Evolutionary conservation across 441 rosid species (phyloP).

Genomic region (Pelargonium fulgidum): DNA sequence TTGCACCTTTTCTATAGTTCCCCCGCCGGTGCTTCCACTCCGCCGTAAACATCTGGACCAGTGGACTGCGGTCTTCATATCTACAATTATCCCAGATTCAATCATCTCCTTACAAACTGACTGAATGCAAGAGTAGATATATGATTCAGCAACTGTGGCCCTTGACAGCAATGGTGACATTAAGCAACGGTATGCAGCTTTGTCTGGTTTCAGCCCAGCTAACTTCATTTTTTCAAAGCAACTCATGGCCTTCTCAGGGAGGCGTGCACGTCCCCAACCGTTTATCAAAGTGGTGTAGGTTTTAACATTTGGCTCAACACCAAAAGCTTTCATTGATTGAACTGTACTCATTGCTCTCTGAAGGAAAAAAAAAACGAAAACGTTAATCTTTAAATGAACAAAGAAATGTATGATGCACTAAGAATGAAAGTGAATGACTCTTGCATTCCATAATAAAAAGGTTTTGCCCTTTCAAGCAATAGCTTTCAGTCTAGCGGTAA

Average conservation of each 20-base stretch:
- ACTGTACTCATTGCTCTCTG: slow-evolving; percentile 73
- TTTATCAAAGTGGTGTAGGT: slow-evolving; percentile 85
- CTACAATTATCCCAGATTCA: slow-evolving; percentile 63
- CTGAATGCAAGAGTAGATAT: slow-evolving; percentile 50
- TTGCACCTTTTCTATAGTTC: slow-evolving; percentile 80
- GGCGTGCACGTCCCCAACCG: slow-evolving; percentile 93
- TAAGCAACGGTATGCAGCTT: slow-evolving; percentile 85
- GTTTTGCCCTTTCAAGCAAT: too few relatives aligned
- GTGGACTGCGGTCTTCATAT: slow-evolving; percentile 90
- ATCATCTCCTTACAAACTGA: slow-evolving; percentile 70
- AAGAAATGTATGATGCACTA: too few relatives aligned
- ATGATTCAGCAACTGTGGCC: slow-evolving; percentile 74
- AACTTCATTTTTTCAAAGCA: slow-evolving; percentile 80
- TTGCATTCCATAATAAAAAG: too few relatives aligned
- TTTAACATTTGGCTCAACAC: slow-evolving; percentile 71
- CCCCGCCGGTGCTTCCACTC: slow-evolving; percentile 85
- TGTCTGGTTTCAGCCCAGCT: slow-evolving; percentile 69
- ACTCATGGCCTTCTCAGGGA: slow-evolving; percentile 77
- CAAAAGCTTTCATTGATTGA: slow-evolving; percentile 59
- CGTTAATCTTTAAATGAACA: too few relatives aligned
- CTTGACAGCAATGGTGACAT: slow-evolving; percentile 76
- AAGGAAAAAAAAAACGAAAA: background rate
- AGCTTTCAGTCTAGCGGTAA: background rate
- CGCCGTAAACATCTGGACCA: slow-evolving; percentile 77
- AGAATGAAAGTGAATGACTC: too few relatives aligned